phyloP scores from a whole-genome alignment of 805 yeast species.

The Starmerella potacharoeniae region DNA sequence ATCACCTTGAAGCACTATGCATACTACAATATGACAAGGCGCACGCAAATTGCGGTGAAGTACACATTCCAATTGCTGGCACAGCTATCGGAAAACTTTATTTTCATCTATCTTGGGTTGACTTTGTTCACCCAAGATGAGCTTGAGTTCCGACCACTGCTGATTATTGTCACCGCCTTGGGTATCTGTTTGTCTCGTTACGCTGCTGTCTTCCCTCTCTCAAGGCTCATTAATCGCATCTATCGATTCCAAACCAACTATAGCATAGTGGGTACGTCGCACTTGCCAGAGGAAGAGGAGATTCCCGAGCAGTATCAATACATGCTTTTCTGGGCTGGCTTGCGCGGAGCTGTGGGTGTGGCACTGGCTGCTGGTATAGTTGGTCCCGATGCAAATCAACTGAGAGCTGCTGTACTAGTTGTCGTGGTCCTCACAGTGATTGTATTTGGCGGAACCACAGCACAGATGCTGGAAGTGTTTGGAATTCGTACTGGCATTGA shows the following conservation, averaged over 20 bases:
- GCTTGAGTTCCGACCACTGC: constrained; percentile 82
- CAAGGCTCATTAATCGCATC: constrained; percentile 71
- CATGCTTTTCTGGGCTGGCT: constrained; percentile 99
- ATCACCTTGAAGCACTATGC: constrained; percentile 95
- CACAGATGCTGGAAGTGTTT: constrained; percentile 91
- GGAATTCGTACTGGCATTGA: constrained; percentile 87
- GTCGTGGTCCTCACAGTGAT: constrained; percentile 95
- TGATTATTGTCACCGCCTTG: constrained; percentile 79
- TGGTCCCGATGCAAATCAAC: constrained; percentile 80
- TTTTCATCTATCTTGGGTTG: constrained; percentile 86
- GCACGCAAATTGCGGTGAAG: constrained; percentile 93
- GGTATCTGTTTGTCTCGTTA: constrained; percentile 92
- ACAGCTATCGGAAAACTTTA: constrained; percentile 90
- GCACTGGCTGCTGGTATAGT: constrained; percentile 96
- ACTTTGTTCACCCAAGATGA: constrained; percentile 94
- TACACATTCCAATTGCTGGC: constrained; percentile 90
- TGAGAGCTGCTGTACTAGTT: constrained; percentile 88
- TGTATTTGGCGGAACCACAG: constrained; percentile 95
- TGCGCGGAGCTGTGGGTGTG: constrained; percentile 98
- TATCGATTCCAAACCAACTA: constrained; percentile 41
- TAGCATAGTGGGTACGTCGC: constrained; percentile 6
- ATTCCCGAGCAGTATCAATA: constrained; percentile 91
- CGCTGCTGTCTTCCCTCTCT: constrained; percentile 94
- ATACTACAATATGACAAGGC: constrained; percentile 90
- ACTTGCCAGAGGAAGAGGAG: constrained; percentile 42